These are phyloP conservation scores for Trypanosoma scelopori DNA, from an alignment of 208 protist species.

Conservation along the genomic window DNA sequence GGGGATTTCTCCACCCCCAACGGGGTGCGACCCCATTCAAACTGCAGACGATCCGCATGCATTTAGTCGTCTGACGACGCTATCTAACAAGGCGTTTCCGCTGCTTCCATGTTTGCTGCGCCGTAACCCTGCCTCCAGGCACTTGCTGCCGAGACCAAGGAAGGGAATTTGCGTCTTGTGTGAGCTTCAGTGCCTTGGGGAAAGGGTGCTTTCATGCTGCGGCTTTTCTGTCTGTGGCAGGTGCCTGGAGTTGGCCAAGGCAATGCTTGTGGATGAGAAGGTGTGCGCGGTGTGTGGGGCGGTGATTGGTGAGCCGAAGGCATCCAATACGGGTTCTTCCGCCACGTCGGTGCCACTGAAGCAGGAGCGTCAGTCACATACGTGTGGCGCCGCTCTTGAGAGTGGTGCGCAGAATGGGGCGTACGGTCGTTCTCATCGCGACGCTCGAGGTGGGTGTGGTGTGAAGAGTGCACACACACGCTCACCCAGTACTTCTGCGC, in stretches of 20 bases:
- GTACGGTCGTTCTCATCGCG: background rate
- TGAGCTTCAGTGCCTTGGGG: conserved; percentile 47
- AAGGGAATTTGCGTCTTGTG: conserved; percentile 69
- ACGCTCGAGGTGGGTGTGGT: background rate
- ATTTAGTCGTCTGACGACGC: conserved; percentile 43
- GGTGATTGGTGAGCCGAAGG: background rate
- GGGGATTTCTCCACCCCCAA: background rate
- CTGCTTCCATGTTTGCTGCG: conserved; percentile 35
- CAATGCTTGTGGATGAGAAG: conserved; percentile 60
- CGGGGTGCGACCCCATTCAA: background rate
- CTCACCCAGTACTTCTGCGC: background rate
- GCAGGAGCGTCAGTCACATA: background rate
- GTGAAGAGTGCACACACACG: background rate
- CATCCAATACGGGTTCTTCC: background rate
- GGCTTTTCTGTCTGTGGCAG: conserved; percentile 45
- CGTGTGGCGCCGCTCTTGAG: background rate
- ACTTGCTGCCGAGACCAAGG: conserved; percentile 9
- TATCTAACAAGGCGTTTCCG: conserved; percentile 66
- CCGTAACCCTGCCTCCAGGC: background rate
- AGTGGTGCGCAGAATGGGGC: background rate
- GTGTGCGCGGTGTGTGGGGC: conserved; percentile 73
- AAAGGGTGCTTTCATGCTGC: conserved; percentile 52
- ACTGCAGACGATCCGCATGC: conserved; percentile 29
- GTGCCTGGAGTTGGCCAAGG: conserved; percentile 52
- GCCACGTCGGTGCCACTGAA: conserved; percentile 5